Evolutionary conservation across 768 basidiomycete genomes (phyloP).

Genomic region (Zangia roseola): DNA sequence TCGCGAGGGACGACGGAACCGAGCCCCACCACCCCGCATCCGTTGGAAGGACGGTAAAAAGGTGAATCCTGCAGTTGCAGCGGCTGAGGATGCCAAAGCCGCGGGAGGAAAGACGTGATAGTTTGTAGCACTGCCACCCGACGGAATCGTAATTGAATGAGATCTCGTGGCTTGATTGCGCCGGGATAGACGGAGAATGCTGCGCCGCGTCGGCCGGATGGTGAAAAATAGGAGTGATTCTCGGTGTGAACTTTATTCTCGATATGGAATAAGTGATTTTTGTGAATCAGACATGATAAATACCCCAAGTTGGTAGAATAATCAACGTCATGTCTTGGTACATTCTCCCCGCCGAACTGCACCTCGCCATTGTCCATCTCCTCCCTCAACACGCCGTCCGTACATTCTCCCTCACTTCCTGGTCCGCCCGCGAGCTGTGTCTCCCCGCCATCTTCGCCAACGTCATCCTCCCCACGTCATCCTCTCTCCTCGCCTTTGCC

Average conservation of each 20-base stretch:
- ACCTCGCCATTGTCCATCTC: conserved; percentile 52
- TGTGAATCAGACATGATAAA: conserved; percentile 22
- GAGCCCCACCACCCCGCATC: conserved; percentile 92
- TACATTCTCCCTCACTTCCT: conserved; percentile 49
- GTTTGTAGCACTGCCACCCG: too few relatives aligned
- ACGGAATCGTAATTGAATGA: too few relatives aligned
- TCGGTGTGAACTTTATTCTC: conserved; percentile 1
- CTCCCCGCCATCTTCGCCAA: conserved; percentile 59
- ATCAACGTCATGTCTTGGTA: conserved; percentile 42
- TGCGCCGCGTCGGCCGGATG: conserved; percentile 26
- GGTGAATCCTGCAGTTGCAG: conserved; percentile 93
- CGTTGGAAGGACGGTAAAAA: conserved; percentile 96
- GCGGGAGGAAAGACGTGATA: conserved; percentile 53
- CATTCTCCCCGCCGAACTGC: conserved; percentile 64
- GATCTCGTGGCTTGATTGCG: background rate
- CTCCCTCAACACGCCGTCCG: conserved; percentile 46
- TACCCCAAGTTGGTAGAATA: too few relatives aligned
- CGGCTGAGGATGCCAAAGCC: conserved; percentile 85
- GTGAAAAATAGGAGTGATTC: conserved; percentile 14
- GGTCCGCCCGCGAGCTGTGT: conserved; percentile 50
- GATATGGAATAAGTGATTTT: conserved; percentile 10
- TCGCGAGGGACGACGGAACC: conserved; percentile 92
- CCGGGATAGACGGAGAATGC: conserved; percentile 17
- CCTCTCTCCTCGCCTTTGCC: conserved; percentile 52
- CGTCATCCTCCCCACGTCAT: conserved; percentile 47